Evolutionary conservation across 1,284 basidiomycete species (phyloP).

Genomic region (Pulchroboletus neoregius): DNA sequence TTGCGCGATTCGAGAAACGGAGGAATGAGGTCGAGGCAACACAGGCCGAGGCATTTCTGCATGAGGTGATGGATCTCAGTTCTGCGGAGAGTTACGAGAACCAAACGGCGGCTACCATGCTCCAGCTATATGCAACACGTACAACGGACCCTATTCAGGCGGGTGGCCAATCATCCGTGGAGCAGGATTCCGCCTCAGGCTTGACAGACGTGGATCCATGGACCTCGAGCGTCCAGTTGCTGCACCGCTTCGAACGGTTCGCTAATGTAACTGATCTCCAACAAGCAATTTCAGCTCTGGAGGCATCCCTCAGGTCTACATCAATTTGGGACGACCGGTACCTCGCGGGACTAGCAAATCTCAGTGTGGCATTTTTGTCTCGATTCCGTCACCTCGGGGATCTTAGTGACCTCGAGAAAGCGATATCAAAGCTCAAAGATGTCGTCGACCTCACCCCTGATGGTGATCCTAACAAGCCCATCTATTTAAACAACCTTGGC

Average conservation of each 20-base stretch:
- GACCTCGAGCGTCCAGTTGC: not conserved
- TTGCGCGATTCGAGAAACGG: conserved; percentile 4
- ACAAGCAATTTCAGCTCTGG: conserved; percentile 1
- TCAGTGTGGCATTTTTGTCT: not conserved
- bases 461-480: not conserved
- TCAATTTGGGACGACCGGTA: not conserved
- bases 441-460: not conserved
- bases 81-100: not conserved
- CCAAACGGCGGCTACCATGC: not conserved
- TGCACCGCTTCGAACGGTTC: not conserved
- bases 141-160: not conserved
- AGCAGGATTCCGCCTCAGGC: not conserved
- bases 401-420: conserved; percentile 7
- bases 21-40: not conserved
- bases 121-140: not conserved
- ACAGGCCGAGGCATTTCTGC: not conserved
- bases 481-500: conserved; percentile 6
- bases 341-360: not conserved
- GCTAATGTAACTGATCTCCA: conserved; percentile 5
- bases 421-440: not conserved
- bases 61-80: not conserved
- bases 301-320: not conserved
- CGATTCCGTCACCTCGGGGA: conserved; percentile 1
- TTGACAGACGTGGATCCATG: not conserved
- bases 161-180: not conserved